Evolutionary conservation across 306 rosid species (phyloP), one percentile per base, ranked within the genome.

Genomic region (Vigna angularis): DNA sequence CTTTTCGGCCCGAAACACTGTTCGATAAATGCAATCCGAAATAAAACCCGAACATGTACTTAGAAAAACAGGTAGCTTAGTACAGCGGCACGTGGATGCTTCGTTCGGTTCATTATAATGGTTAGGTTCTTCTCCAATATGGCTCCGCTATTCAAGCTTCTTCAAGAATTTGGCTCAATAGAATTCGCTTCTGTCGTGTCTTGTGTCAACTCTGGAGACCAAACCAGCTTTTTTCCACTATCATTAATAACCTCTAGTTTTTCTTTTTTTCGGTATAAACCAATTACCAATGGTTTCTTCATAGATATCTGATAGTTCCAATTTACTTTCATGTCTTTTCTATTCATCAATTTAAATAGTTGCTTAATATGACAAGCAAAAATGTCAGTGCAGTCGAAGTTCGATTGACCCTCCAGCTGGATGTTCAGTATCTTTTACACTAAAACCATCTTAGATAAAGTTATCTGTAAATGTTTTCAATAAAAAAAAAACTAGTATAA

Each of bases 31-130:
- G 62, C 58, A n/a, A 74, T 68, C 32, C 40, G 3, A 34, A 69
- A 26, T 12, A 2, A 34, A 45, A 24, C 42, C 7, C 34, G 66
- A 64, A 42, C 15, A 58, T 62, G 78, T 53, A 63, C 78, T 28
- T 12, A 18, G 11, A 30, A 32, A 34, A 48, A 51, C 49, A 30
- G 18, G 28, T 78, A 11, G 34, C 28, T 28, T 67, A 2, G 16
- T 36, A 40, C 30, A 36, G 24, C 36, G 70, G 71, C 63, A 78
- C 62, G 81, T 77, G 62, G 49, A 40, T 56, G 45, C 28, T 17
- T 15, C 28, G 15, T 45, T 55, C 9, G 48, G 9, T 53, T 15
- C 49, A 77, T 53, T 30, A 20, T 5, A 50, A 32, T 55, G 34
- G 48, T 52, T 36, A 65, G 42, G 66, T 62, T 66, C 20, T 52